phyloP scores from a whole-genome alignment of 108 stramenopile species.

The Epithemia pelagica region DNA sequence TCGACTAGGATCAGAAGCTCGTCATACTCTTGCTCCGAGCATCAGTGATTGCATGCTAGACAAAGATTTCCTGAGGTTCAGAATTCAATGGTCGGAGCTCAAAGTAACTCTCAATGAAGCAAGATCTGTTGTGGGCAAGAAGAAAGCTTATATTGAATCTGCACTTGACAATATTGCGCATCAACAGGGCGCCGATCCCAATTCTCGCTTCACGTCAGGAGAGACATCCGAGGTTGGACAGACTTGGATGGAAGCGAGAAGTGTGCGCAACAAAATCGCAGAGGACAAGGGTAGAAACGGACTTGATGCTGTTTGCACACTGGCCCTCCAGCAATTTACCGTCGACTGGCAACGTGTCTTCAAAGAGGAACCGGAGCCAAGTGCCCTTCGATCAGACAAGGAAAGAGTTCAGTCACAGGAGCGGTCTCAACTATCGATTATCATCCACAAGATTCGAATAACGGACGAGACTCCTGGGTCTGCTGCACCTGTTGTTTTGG shows the following conservation, averaged over 20 bases:
- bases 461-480: constrained; percentile 63
- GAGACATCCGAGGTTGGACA: background rate
- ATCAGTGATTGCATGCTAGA: constrained; percentile 31
- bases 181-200: background rate
- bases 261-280: constrained; percentile 4
- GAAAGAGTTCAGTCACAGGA: constrained; percentile 31
- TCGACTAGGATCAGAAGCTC: constrained; percentile 22
- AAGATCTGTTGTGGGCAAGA: constrained; percentile 10
- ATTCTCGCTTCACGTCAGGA: background rate
- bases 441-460: constrained; percentile 62
- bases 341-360: constrained; percentile 81
- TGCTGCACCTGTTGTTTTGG: constrained; percentile 59
- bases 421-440: constrained; percentile 65
- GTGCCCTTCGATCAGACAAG: constrained; percentile 4
- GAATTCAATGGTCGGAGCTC: constrained; percentile 74
- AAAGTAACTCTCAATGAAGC: constrained; percentile 58
- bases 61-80: constrained; percentile 61
- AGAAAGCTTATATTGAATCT: constrained; percentile 13
- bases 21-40: background rate
- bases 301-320: constrained; percentile 29
- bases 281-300: constrained; percentile 3
- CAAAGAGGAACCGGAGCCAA: constrained; percentile 35
- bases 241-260: background rate
- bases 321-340: constrained; percentile 62
- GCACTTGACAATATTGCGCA: constrained; percentile 10